Conservation (phyloP, 176 grass and related monocot species). For the Cenchrus fungigraminus region DNA sequence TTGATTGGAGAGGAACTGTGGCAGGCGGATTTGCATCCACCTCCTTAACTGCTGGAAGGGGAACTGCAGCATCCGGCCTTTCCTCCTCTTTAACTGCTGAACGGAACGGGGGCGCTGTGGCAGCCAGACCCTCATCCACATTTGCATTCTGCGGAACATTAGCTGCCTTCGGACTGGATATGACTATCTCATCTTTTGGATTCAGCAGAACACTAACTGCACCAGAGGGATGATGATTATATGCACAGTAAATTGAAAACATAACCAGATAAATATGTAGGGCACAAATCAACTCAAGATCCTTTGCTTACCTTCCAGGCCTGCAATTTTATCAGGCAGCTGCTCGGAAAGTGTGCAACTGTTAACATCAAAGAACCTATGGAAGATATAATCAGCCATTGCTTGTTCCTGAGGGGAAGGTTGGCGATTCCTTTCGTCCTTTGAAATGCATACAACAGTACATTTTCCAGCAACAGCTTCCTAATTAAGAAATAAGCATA, state of each 20-base stretch:
- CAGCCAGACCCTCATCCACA: constrained; percentile 10
- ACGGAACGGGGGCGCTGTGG: neutral
- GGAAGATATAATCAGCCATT: constrained; percentile 83
- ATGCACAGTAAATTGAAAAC: constrained; percentile 11
- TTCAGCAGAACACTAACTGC: constrained; percentile 69
- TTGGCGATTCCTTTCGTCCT: constrained; percentile 69
- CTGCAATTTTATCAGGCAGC: constrained; percentile 65
- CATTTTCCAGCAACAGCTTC: constrained; percentile 91
- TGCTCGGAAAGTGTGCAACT: constrained; percentile 60
- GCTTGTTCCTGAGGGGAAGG: constrained; percentile 63
- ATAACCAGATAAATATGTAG: constrained; percentile 20
- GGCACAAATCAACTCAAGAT: constrained; percentile 33
- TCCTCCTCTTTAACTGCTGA: constrained; percentile 32
- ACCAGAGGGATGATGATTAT: constrained; percentile 31
- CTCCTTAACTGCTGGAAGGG: constrained; percentile 25
- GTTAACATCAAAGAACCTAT: constrained; percentile 72
- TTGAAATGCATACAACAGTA: constrained; percentile 81
- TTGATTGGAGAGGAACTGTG: neutral
- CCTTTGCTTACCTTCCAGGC: constrained; percentile 48
- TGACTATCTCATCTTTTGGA: constrained; percentile 50
- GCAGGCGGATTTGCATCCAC: constrained; percentile 14
- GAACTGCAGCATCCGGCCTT: constrained; percentile 31
- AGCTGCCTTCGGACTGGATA: neutral
- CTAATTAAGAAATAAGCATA: constrained; percentile 50
- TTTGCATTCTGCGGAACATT: constrained; percentile 21